A percentile compares a stretch with the other conserved stretches of the same genome.
These are phyloP conservation scores for Cladosporium halotolerans DNA, from an alignment of 2,329 filamentous ascomycete genomes.

Conservation along the genomic window DNA sequence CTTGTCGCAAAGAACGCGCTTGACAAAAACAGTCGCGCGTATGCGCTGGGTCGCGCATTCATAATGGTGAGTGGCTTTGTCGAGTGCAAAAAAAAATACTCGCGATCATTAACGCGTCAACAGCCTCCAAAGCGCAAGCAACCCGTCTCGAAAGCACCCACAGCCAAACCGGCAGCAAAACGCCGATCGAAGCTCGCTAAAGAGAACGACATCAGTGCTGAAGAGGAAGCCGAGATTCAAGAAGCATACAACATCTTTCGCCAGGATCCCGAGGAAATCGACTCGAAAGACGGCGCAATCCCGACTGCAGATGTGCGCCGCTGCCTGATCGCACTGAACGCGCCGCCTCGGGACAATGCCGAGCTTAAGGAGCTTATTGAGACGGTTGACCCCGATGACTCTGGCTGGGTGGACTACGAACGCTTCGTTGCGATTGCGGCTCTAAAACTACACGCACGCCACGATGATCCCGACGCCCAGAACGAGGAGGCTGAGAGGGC, in stretches of 20 bases:
- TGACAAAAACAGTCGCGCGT: neutral
- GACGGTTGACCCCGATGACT: slow-evolving; percentile 74
- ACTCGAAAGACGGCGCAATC: slow-evolving; percentile 55
- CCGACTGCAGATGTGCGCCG: slow-evolving; percentile 40
- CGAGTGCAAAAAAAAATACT: neutral
- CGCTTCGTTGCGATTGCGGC: slow-evolving; percentile 85
- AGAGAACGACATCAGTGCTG: slow-evolving; percentile 76
- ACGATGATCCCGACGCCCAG: slow-evolving; percentile 41
- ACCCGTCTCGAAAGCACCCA: slow-evolving; percentile 17
- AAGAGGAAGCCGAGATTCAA: slow-evolving; percentile 82
- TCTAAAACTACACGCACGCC: slow-evolving; percentile 64
- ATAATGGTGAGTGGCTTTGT: neutral
- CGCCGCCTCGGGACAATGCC: slow-evolving; percentile 55
- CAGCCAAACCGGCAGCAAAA: slow-evolving; percentile 34
- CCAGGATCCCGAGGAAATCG: slow-evolving; percentile 40
- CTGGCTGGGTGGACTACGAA: slow-evolving; percentile 71
- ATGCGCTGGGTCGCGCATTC: neutral
- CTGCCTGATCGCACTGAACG: slow-evolving; percentile 63
- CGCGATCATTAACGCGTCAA: neutral
- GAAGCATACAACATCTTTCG: slow-evolving; percentile 82
- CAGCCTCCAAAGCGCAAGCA: slow-evolving; percentile 29
- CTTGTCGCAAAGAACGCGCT: neutral
- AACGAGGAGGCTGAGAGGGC: slow-evolving; percentile 73
- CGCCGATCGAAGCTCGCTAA: slow-evolving; percentile 85
- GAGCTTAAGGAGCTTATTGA: slow-evolving; percentile 73